Evolutionary conservation across 345 rosid genomes (phyloP).

Genomic region (Pugionium cornutum): DNA sequence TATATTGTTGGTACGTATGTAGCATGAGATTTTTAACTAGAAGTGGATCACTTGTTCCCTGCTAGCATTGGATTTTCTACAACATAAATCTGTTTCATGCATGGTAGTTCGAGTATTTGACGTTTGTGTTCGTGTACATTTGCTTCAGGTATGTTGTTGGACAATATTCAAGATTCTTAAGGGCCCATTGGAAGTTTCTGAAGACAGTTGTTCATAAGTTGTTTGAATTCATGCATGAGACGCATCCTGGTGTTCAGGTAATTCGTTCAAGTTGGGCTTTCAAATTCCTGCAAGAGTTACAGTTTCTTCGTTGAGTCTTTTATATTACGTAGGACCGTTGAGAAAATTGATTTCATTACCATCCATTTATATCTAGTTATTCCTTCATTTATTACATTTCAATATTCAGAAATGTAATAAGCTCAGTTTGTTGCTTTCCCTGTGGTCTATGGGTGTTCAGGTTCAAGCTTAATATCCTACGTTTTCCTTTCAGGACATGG

Average conservation of each 20-base stretch:
- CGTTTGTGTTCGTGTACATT: no score
- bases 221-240: slow-evolving; percentile 99
- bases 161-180: slow-evolving; percentile 95
- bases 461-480: not conserved
- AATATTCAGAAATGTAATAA: not conserved
- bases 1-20: not conserved
- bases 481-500: slow-evolving; percentile 79
- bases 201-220: slow-evolving; percentile 97
- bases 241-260: slow-evolving; percentile 99
- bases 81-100: no score
- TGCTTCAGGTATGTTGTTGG: slow-evolving; percentile 94
- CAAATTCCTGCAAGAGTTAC: no score
- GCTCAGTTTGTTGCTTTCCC: not conserved
- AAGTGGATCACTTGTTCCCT: not conserved
- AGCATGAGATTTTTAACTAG: no score
- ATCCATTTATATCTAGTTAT: slow-evolving; percentile 1
- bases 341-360: slow-evolving; percentile 5
- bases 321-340: slow-evolving; percentile 10
- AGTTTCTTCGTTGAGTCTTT: slow-evolving; percentile 10
- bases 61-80: no score
- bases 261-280: not conserved
- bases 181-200: slow-evolving; percentile 99
- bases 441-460: no score
- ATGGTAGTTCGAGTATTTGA: no score
- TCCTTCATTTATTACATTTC: slow-evolving; percentile 11